Evolutionary conservation across 2,329 filamentous ascomycete species (phyloP).

Genomic region (Thermoascus crustaceus): DNA sequence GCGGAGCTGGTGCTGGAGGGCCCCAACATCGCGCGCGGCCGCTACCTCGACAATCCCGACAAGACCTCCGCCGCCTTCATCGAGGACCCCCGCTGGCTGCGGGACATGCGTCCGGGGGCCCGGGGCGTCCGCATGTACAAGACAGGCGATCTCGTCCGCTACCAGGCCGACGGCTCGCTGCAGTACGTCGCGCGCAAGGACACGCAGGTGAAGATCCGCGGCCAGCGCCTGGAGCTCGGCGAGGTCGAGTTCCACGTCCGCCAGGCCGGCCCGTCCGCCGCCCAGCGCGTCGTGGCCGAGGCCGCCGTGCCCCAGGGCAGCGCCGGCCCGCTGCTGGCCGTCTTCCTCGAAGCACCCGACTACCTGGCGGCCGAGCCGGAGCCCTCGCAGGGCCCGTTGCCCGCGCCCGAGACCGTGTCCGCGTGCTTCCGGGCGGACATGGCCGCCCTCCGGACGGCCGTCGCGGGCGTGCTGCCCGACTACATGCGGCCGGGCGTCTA

Average conservation of each 20-base stretch:
- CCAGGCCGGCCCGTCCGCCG: too few species aligned
- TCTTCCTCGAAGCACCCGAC: too few species aligned
- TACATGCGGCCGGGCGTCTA: too few species aligned
- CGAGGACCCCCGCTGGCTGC: conserved; percentile 11
- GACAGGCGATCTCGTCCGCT: conserved; percentile 27
- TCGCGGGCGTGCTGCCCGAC: too few species aligned
- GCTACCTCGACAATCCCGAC: conserved; percentile 20
- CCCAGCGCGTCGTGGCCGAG: too few species aligned
- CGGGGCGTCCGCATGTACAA: conserved; percentile 19
- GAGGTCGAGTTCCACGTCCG: conserved; percentile 20
- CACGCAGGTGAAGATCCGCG: conserved; percentile 26
- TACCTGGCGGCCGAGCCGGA: too few species aligned
- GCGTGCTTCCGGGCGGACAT: too few species aligned
- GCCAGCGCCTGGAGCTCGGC: conserved; percentile 26
- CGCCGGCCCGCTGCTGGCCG: too few species aligned
- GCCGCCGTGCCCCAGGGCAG: too few species aligned
- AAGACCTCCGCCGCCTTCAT: conserved; percentile 19
- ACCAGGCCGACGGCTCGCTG: conserved; percentile 20
- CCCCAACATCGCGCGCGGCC: conserved; percentile 16
- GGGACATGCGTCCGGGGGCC: neutral
- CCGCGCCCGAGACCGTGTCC: too few species aligned
- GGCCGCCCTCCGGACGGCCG: too few species aligned
- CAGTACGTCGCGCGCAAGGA: conserved; percentile 26
- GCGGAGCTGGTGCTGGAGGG: conserved; percentile 25
- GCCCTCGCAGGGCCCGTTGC: too few species aligned